These are phyloP conservation scores for Chaetomiaceae sp. DNA, from an alignment of 2,329 filamentous ascomycete species.

Conservation along the genomic window DNA sequence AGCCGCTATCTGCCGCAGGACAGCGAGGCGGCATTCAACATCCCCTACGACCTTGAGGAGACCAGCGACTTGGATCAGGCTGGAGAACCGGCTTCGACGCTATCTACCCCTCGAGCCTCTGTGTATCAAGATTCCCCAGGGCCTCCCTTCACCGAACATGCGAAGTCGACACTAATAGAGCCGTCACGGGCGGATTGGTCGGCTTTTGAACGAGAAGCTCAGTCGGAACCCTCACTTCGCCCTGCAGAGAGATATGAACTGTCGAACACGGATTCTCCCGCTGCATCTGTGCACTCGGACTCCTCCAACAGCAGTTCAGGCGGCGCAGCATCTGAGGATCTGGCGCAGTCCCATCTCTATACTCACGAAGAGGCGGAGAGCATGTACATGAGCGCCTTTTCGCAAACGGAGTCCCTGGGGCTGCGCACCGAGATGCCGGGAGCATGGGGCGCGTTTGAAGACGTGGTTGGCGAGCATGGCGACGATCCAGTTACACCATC, in stretches of 20 bases:
- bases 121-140: conserved; percentile 21
- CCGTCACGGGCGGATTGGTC: conserved; percentile 30
- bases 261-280: conserved; percentile 13
- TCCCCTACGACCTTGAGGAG: conserved; percentile 35
- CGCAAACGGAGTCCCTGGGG: conserved; percentile 36
- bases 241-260: conserved; percentile 15
- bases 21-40: conserved; percentile 51
- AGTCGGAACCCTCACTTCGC: conserved; percentile 34
- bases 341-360: conserved; percentile 62
- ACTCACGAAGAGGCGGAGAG: conserved; percentile 77
- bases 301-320: conserved; percentile 26
- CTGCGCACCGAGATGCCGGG: conserved; percentile 42
- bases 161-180: conserved; percentile 30
- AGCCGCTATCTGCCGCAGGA: conserved; percentile 37
- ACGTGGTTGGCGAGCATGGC: conserved; percentile 16
- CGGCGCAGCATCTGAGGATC: conserved; percentile 38
- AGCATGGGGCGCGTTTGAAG: conserved; percentile 40
- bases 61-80: conserved; percentile 33
- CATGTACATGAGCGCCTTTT: conserved; percentile 77
- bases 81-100: conserved; percentile 29
- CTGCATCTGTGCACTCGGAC: conserved; percentile 22
- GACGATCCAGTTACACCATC: background rate
- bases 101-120: conserved; percentile 50
- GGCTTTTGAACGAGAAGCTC: conserved; percentile 27
- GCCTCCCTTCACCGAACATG: conserved; percentile 13